Evolutionary conservation across 225 moss, liverwort and hornwort genomes (phyloP).

Genomic region (Neckera pumila): DNA sequence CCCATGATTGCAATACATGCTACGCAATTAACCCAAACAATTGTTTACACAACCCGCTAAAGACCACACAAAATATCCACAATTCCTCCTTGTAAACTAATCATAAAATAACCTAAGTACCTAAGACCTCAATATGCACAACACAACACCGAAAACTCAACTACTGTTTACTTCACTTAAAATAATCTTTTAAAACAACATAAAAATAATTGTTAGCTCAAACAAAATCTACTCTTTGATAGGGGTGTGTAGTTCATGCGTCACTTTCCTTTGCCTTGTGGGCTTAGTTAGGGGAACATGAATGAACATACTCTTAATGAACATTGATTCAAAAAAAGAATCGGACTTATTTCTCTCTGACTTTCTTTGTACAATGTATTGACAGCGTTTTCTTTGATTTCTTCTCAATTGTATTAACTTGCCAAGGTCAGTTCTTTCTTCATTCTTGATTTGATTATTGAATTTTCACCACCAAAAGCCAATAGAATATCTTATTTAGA

Average conservation of each 20-base stretch:
- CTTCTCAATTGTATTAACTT: not conserved
- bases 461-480: not conserved
- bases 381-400: not conserved
- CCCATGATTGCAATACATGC: fast-evolving
- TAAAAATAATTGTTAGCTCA: too few species aligned
- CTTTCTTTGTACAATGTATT: not conserved
- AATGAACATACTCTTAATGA: not conserved
- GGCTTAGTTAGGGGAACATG: fast-evolving
- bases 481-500: not conserved
- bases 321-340: fast-evolving
- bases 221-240: fast-evolving
- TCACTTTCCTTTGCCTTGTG: fast-evolving
- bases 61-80: not conserved
- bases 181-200: not conserved
- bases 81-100: fast-evolving
- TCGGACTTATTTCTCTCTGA: not conserved
- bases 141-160: fast-evolving
- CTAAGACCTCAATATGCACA: not conserved
- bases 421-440: not conserved
- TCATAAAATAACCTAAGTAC: not conserved
- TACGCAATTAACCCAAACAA: fast-evolving
- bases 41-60: not conserved
- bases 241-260: not conserved
- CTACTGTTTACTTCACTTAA: not conserved
- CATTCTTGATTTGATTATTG: not conserved